Evolutionary conservation across 2,329 filamentous ascomycete species (phyloP).

Genomic region (Cladosporium sp.): DNA sequence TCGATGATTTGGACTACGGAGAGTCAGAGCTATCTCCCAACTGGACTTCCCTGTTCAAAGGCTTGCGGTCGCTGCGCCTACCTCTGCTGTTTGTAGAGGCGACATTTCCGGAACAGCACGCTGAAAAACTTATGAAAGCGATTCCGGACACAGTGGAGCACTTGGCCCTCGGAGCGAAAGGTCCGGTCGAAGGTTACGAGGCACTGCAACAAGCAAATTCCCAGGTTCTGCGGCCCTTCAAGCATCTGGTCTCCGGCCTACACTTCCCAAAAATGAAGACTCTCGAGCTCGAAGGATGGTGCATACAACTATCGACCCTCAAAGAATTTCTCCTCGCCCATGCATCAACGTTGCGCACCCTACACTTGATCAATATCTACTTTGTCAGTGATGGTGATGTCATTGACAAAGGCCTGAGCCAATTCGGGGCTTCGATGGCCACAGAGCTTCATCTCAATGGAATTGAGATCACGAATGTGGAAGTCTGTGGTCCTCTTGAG

Average conservation of each 20-base stretch:
- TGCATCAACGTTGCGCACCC: neutral
- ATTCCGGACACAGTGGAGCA: neutral
- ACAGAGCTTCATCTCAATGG: neutral
- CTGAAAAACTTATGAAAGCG: neutral
- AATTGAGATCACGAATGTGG: neutral
- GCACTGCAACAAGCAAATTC: neutral
- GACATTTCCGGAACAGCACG: neutral
- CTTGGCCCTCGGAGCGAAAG: neutral
- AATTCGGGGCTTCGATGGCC: neutral
- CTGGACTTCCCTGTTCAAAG: neutral
- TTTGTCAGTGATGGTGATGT: neutral
- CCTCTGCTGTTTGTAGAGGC: neutral
- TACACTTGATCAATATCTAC: slow-evolving; percentile 8
- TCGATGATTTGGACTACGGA: neutral
- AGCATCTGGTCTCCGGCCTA: neutral
- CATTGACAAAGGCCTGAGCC: neutral
- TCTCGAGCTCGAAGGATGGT: slow-evolving; percentile 9
- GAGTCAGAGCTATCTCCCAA: neutral
- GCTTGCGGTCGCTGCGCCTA: neutral
- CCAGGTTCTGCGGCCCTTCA: neutral
- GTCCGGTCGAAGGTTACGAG: neutral
- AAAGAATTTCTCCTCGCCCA: neutral
- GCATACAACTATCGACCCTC: neutral
- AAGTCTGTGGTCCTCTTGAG: neutral
- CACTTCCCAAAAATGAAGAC: neutral